These are phyloP conservation scores for Lepiota subincarnata DNA, from an alignment of 768 basidiomycete species.

Conservation along the genomic window DNA sequence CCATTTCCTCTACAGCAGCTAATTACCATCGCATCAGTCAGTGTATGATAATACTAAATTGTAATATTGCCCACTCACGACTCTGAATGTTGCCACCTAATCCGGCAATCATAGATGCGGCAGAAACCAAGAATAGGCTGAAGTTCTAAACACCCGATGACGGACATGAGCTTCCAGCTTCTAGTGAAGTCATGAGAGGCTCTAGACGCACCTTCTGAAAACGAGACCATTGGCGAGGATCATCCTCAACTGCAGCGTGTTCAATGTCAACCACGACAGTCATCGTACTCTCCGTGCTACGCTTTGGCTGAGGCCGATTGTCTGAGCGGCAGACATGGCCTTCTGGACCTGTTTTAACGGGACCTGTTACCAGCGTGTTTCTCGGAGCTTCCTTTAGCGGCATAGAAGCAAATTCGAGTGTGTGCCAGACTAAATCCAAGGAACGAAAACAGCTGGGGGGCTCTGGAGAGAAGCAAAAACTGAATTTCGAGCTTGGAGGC, in stretches of 20 bases:
- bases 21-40: neutral
- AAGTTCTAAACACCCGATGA: conserved; percentile 29
- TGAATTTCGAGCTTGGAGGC: no score
- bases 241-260: conserved; percentile 51
- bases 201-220: conserved; percentile 45
- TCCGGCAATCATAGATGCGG: conserved; percentile 55
- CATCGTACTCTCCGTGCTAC: neutral
- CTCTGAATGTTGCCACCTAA: conserved; percentile 60
- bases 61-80: conserved; percentile 35
- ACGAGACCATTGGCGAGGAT: conserved; percentile 57
- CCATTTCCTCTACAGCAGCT: conserved; percentile 65
- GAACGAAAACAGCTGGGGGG: no score
- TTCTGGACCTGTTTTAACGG: no score
- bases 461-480: no score
- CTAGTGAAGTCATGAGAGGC: neutral
- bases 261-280: conserved; percentile 38
- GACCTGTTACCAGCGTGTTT: no score
- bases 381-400: no score
- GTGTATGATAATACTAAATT: neutral
- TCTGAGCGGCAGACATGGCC: no score
- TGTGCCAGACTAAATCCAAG: no score
- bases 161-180: neutral
- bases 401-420: no score
- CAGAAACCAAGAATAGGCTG: conserved; percentile 42
- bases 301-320: no score